Base-by-base conservation (phyloP, 129 eudicot genomes). In the Lactuca saligna region DNA sequence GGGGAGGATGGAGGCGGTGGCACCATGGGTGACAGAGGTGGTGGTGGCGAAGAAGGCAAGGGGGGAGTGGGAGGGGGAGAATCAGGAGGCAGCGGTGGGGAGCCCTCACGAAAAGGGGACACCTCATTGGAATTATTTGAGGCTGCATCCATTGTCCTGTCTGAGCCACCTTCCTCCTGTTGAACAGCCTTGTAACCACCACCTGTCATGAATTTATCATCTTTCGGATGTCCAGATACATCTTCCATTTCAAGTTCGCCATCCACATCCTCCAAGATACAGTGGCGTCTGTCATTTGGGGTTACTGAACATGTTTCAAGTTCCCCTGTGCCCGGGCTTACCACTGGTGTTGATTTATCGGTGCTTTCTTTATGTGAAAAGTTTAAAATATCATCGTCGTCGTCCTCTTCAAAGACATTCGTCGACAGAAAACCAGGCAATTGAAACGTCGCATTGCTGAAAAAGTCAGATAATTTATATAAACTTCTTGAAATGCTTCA, bases 191-290 rank as follows among this genome's bases (percentile, higher is more conserved):
- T 75, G 20, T 13, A 41, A 11, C 74, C 54, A 54, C 68, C 81
- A 72, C 61, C 69, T 5, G 34, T 68, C 48, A 44, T 58, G n/a
- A 76, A 50, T 41, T 75, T 77, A 63, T 86, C 96, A 66, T 82
- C 96, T 80, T 84, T 92, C 50, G 66, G 84, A 79, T 79, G 81
- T 51, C 83, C 88, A 13, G 94, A 88, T n/a, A 86, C 96, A 84
- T 92, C 98, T 80, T 92, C 98, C 98, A 88, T 92, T 78, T 93
- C 98, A 63, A 93, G 97, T 73, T 93, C 98, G 68, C 96, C 97
- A 69, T 93, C 95, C 25, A 93, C 98, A 49, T 88, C 98, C 82
- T 92, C 96, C 73, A 92, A 82, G 61, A 88, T 82, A 79, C 80
- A 79, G 78, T 86, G 95, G 61, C 87, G 98, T 80, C 89, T 81